Evolutionary conservation across 2,329 filamentous ascomycete species (phyloP).

Genomic region (Akanthomyces lecanii): DNA sequence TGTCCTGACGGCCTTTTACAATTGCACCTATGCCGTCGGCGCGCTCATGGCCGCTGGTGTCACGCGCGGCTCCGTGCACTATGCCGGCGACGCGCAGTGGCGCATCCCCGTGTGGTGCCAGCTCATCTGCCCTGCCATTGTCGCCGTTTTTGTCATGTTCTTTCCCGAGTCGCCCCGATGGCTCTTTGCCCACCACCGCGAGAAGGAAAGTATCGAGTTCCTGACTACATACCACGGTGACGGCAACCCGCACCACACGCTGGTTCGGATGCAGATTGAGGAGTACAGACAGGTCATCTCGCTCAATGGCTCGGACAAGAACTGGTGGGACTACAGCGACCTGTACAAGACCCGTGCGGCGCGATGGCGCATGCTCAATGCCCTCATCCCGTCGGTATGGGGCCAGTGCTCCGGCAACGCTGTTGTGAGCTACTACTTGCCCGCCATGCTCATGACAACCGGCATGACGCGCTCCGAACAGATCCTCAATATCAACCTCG

Average conservation of each 20-base stretch:
- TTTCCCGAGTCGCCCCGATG: constrained; percentile 43
- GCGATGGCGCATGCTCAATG: constrained; percentile 4
- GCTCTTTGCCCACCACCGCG: constrained; percentile 35
- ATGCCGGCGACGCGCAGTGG: constrained; percentile 21
- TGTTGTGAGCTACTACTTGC: constrained; percentile 46
- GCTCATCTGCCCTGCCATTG: constrained; percentile 13
- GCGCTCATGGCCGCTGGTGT: constrained; percentile 45
- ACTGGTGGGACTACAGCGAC: constrained; percentile 39
- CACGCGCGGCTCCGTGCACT: constrained; percentile 37
- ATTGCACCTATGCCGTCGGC: constrained; percentile 38
- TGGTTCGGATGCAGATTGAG: constrained; percentile 37
- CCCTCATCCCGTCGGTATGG: constrained; percentile 26
- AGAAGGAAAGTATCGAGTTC: constrained; percentile 35
- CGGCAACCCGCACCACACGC: constrained; percentile 35
- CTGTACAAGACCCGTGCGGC: constrained; percentile 29
- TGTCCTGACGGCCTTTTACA: constrained; percentile 33
- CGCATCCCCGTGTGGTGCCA: constrained; percentile 38
- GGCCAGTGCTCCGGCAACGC: constrained; percentile 42
- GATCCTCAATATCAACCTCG: constrained; percentile 44
- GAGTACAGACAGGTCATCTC: constrained; percentile 30
- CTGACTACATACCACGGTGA: constrained; percentile 35
- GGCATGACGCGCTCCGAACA: constrained; percentile 38
- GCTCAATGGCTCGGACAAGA: constrained; percentile 35
- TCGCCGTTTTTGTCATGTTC: constrained; percentile 21
- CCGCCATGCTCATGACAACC: constrained; percentile 46